These are phyloP conservation scores for Solanum neorickii DNA, from an alignment of 257 asterid species.

Conservation along the genomic window DNA sequence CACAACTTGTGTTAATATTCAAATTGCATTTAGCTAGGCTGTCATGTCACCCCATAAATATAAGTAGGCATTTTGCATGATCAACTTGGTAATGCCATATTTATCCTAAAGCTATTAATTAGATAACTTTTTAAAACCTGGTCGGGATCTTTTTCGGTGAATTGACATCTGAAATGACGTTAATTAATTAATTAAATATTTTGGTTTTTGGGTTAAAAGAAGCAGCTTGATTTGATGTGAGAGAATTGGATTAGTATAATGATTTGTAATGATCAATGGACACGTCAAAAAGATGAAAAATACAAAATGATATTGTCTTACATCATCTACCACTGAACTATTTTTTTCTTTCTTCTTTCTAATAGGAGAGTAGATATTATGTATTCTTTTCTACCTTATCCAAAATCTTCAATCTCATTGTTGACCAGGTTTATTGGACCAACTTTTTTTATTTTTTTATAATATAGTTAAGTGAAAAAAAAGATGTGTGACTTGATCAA, in stretches of 20 bases:
- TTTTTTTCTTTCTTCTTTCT: not conserved
- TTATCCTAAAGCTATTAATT: too few relatives aligned
- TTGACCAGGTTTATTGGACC: not conserved
- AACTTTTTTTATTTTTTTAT: too few relatives aligned
- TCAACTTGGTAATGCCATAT: too few relatives aligned
- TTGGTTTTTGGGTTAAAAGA: not conserved
- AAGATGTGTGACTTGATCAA: not conserved
- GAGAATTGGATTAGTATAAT: not conserved
- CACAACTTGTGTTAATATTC: too few relatives aligned
- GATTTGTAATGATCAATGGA: not conserved
- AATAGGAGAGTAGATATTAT: not conserved
- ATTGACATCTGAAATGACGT: not conserved
- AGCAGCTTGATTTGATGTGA: not conserved
- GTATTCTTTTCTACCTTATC: not conserved
- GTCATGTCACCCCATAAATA: too few relatives aligned
- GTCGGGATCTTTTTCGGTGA: not conserved
- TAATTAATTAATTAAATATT: not conserved
- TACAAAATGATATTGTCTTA: not conserved
- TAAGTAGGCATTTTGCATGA: too few relatives aligned
- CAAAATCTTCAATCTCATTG: not conserved
- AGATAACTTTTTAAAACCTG: not conserved
- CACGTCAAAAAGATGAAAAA: not conserved
- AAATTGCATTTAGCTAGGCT: too few relatives aligned
- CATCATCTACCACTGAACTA: not conserved
- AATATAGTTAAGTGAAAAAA: too few relatives aligned